Evolutionary conservation across 257 asterid genomes (phyloP).

Genomic region (Jacaranda copaia): DNA sequence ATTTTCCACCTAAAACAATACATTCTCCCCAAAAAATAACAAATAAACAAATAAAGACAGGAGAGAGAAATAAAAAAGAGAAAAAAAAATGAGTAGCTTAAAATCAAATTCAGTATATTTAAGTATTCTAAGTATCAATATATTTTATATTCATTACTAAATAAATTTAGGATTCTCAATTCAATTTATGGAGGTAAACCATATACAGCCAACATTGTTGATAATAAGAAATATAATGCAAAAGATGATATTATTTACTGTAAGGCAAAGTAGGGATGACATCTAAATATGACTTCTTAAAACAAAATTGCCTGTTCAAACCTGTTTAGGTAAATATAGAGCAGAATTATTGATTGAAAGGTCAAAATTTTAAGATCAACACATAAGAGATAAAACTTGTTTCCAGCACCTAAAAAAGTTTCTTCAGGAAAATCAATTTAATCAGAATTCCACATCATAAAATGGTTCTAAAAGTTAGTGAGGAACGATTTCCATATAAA

Average conservation of each 20-base stretch:
- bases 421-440: neutral
- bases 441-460: neutral
- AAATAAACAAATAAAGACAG: constrained; percentile 7
- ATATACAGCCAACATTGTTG: neutral
- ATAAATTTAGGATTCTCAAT: neutral
- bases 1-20: constrained; percentile 68
- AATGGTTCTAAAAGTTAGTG: neutral
- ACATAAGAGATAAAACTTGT: neutral
- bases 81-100: constrained; percentile 4
- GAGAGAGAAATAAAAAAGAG: no score
- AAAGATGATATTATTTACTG: neutral
- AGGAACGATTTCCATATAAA: neutral
- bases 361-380: no score
- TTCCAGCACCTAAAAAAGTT: neutral
- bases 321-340: neutral
- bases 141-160: neutral
- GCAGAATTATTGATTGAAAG: neutral
- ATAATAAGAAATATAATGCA: neutral
- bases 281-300: neutral
- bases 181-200: neutral
- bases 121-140: neutral
- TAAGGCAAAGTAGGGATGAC: neutral
- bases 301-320: neutral
- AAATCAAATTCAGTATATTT: neutral
- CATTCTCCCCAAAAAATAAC: neutral